phyloP scores from a whole-genome alignment of 306 rosid genomes.

The Sindora glabra region DNA sequence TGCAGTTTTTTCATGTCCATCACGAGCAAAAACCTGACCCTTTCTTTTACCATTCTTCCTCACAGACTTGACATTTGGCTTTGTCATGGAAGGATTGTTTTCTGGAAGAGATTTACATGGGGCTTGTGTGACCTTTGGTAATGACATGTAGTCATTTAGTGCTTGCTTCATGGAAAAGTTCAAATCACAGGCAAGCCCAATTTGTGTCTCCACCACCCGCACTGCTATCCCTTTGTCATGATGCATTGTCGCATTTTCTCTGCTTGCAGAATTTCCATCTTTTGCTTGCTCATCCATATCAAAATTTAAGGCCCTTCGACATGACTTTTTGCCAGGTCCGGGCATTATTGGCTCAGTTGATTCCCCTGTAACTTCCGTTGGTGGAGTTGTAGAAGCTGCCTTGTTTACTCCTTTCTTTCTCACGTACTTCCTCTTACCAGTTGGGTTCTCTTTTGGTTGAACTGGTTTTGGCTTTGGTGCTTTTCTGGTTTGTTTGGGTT shows the following conservation, averaged over 20 bases:
- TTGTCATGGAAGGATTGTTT: constrained; percentile 6
- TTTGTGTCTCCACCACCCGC: constrained; percentile 11
- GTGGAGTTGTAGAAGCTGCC: constrained; percentile 23
- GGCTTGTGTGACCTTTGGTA: constrained; percentile 11
- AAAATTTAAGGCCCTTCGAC: constrained; percentile 51
- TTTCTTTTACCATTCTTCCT: constrained; percentile 16
- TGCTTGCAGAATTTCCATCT: constrained; percentile 26
- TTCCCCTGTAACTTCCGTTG: constrained; percentile 14
- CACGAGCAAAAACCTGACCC: constrained; percentile 7
- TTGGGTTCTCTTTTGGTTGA: constrained; percentile 33
- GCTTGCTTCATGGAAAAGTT: constrained; percentile 14
- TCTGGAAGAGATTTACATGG: constrained; percentile 12
- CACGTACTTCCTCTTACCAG: constrained; percentile 34
- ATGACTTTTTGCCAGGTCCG: constrained; percentile 27
- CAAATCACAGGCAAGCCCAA: constrained; percentile 15
- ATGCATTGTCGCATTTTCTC: constrained; percentile 16
- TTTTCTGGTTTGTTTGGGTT: constrained; percentile 42
- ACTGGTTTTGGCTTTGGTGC: constrained; percentile 33
- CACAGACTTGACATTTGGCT: constrained; percentile 15
- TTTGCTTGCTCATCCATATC: constrained; percentile 25
- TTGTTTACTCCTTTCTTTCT: constrained; percentile 32
- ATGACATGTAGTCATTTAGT: constrained; percentile 10
- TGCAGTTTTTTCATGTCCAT: constrained; percentile 10
- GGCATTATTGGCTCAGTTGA: constrained; percentile 15
- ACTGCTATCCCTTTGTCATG: constrained; percentile 12